A percentile compares a stretch with the other conserved stretches of the same genome.
Evolutionary conservation across 495 filamentous ascomycete genomes (phyloP).

Genomic region (Lasiosphaeriaceae sp.): DNA sequence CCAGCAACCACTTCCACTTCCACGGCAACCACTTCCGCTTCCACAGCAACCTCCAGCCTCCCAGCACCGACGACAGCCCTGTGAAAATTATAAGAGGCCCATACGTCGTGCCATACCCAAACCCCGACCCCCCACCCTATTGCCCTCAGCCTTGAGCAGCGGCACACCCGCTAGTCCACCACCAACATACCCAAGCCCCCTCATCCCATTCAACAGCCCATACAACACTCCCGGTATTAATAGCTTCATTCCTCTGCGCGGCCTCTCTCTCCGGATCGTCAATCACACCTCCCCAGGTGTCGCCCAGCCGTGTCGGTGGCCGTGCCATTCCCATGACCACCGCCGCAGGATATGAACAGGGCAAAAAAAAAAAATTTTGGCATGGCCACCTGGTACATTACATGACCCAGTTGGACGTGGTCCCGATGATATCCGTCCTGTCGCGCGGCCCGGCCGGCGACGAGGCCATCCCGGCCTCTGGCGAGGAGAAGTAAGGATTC

Average conservation of each 20-base stretch:
- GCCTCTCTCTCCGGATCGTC: slow-evolving; percentile 3
- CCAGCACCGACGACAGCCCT: not conserved
- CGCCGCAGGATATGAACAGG: slow-evolving; percentile 1
- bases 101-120: slow-evolving; percentile 6
- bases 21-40: not conserved
- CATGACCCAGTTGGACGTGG: slow-evolving; percentile 6
- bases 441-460: not conserved
- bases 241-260: slow-evolving; percentile 3
- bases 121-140: not conserved
- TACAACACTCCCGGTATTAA: slow-evolving; percentile 5
- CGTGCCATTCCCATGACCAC: not conserved
- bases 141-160: slow-evolving; percentile 2
- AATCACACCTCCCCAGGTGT: slow-evolving; percentile 4
- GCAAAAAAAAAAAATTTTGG: slow-evolving; percentile 4
- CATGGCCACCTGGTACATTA: too few relatives aligned
- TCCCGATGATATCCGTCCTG: slow-evolving; percentile 2
- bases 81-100: slow-evolving; percentile 6
- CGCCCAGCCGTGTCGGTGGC: too few relatives aligned
- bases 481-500: slow-evolving; percentile 3
- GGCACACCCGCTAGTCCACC: slow-evolving; percentile 3
- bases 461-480: too few relatives aligned
- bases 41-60: slow-evolving; percentile 1
- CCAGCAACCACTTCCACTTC: not conserved
- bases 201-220: slow-evolving; percentile 2
- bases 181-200: slow-evolving; percentile 3